phyloP scores from a whole-genome alignment of 192 early-diverging fungal genomes.

The Linnemannia hyalina region DNA sequence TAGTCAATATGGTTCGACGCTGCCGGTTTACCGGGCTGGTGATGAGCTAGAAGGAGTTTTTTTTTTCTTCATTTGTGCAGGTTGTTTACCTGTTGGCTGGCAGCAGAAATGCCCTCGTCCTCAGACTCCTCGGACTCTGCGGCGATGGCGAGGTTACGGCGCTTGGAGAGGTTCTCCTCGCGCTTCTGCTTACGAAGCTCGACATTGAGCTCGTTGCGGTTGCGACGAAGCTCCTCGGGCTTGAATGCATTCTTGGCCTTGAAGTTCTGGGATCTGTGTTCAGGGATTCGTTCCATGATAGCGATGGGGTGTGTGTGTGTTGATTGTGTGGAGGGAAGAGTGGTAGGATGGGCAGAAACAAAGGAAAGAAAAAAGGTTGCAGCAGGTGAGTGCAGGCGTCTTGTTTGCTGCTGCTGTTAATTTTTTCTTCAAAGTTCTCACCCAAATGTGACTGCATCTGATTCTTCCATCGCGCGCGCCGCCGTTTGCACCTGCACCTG shows the following conservation, averaged over 20 bases:
- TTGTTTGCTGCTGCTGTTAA: background rate
- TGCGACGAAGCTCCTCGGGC: constrained; percentile 91
- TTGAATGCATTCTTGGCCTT: constrained; percentile 91
- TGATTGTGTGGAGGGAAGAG: background rate
- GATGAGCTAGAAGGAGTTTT: background rate
- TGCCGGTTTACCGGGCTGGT: background rate
- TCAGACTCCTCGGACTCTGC: constrained; percentile 81
- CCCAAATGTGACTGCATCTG: background rate
- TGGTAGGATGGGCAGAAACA: background rate
- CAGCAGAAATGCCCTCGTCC: constrained; percentile 72
- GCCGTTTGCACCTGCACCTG: background rate
- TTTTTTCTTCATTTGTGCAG: background rate
- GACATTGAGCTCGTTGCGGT: constrained; percentile 92
- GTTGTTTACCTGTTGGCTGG: constrained; percentile 67
- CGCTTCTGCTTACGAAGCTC: constrained; percentile 97
- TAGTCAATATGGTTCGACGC: background rate
- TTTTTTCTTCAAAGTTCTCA: background rate
- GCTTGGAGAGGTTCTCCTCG: constrained; percentile 93
- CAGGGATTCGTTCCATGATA: constrained; percentile 65
- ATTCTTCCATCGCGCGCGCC: background rate
- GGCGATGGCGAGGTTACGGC: constrained; percentile 82
- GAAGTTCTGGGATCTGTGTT: constrained; percentile 80
- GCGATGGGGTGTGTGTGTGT: background rate
- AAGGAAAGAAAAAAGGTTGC: background rate
- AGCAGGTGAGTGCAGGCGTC: background rate